A percentile compares a stretch with the other conserved stretches of the same genome.
Conservation (phyloP, 345 rosid species). For the Chamaenerion angustifolium region DNA sequence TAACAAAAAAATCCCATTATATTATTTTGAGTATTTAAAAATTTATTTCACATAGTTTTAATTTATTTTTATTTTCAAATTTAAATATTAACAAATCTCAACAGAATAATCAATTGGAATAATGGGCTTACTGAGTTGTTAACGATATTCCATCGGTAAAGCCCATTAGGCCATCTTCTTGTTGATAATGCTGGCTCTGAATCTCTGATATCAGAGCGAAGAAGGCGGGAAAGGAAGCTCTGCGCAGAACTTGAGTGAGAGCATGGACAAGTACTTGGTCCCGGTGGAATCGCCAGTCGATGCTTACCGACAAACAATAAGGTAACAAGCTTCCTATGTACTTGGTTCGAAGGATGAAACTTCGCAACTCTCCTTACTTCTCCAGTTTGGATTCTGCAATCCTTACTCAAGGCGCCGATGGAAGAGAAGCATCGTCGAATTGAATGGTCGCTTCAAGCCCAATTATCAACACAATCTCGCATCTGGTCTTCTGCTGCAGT, state of each 20-base stretch:
- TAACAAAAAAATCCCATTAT: no score
- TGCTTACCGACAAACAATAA: not conserved
- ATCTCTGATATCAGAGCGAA: no score
- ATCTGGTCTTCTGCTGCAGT: constrained; percentile 31
- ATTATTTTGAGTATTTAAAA: no score
- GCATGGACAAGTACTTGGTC: constrained; percentile 10
- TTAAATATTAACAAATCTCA: no score
- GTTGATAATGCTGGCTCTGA: no score
- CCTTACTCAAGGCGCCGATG: constrained; percentile 21
- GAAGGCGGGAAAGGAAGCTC: no score
- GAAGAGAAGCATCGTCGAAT: constrained; percentile 45
- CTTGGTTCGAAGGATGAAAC: not conserved
- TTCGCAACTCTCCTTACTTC: not conserved
- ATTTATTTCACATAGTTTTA: no score
- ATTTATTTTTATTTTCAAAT: no score
- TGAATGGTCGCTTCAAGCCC: constrained; percentile 43
- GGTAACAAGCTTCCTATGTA: constrained; percentile 2
- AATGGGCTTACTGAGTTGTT: no score
- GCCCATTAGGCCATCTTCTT: no score
- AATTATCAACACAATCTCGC: constrained; percentile 41
- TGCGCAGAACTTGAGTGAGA: not conserved
- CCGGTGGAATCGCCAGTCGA: constrained; percentile 6
- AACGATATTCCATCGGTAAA: no score
- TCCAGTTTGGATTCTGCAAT: not conserved
- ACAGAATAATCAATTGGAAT: no score